Evolutionary conservation across 1,284 basidiomycete species (phyloP).

Genomic region (Ceratobasidium sp.): DNA sequence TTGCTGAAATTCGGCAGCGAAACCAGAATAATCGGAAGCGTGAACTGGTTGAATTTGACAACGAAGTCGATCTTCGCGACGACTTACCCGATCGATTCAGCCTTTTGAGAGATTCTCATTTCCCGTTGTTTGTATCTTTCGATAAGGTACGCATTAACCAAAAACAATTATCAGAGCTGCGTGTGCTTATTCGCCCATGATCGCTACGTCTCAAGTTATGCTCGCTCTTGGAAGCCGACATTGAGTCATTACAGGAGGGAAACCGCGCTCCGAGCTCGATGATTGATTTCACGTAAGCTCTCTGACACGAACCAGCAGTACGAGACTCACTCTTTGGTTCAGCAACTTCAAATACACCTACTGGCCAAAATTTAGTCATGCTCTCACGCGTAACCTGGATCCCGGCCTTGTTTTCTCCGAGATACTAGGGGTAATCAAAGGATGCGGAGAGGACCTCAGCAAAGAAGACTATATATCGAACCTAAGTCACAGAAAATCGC

Average conservation of each 20-base stretch:
- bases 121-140: constrained; percentile 78
- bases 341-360: constrained; percentile 67
- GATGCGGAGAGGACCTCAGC: constrained; percentile 67
- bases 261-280: not conserved
- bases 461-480: constrained; percentile 60
- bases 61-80: constrained; percentile 28
- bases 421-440: constrained; percentile 77
- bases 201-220: constrained; percentile 46
- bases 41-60: constrained; percentile 42
- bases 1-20: constrained; percentile 16
- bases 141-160: constrained; percentile 63
- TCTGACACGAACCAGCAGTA: not conserved
- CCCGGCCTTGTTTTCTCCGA: constrained; percentile 76
- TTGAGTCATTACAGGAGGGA: constrained; percentile 47
- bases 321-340: constrained; percentile 54
- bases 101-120: constrained; percentile 70
- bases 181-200: not conserved
- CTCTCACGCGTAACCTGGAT: constrained; percentile 69
- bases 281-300: not conserved
- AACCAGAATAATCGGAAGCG: constrained; percentile 24
- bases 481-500: constrained; percentile 65
- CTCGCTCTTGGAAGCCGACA: constrained; percentile 56
- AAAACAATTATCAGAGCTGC: not conserved
- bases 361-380: constrained; percentile 74
- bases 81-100: constrained; percentile 69